Evolutionary conservation across 2,329 filamentous ascomycete species (phyloP).

Genomic region (Ceratocystis destructans): DNA sequence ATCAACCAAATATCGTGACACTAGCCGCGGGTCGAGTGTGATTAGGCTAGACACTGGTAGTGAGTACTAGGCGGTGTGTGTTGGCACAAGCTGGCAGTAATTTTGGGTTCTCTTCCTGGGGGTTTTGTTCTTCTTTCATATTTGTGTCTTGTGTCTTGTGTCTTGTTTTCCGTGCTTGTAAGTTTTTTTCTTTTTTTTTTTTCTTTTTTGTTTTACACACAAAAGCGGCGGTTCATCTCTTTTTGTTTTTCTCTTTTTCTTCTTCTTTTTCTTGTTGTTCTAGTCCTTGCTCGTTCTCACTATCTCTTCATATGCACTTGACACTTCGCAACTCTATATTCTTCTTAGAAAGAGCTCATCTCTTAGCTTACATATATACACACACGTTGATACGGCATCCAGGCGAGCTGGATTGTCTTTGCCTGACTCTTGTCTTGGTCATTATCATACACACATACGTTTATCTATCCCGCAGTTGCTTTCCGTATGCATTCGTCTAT

Average conservation of each 20-base stretch:
- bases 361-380: not conserved
- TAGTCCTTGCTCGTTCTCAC: not conserved
- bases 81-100: not conserved
- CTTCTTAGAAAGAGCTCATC: not conserved
- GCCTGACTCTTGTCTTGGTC: not conserved
- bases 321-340: not conserved
- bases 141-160: not conserved
- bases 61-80: not conserved
- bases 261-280: too few species aligned
- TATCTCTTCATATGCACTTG: slow-evolving; percentile 4
- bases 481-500: too few species aligned
- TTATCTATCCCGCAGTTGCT: not conserved
- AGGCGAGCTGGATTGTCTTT: not conserved
- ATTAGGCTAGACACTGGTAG: not conserved
- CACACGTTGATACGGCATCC: not conserved
- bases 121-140: not conserved
- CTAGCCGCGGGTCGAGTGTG: not conserved
- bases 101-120: not conserved
- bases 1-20: not conserved
- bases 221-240: not conserved
- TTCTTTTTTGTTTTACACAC: not conserved
- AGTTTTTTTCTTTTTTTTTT: not conserved
- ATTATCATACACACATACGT: not conserved
- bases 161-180: not conserved
- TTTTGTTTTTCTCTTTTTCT: too few species aligned